Evolutionary conservation across 2,329 filamentous ascomycete genomes (phyloP), one percentile per base, ranked within the genome.

Genomic region (Davidsoniella australis): DNA sequence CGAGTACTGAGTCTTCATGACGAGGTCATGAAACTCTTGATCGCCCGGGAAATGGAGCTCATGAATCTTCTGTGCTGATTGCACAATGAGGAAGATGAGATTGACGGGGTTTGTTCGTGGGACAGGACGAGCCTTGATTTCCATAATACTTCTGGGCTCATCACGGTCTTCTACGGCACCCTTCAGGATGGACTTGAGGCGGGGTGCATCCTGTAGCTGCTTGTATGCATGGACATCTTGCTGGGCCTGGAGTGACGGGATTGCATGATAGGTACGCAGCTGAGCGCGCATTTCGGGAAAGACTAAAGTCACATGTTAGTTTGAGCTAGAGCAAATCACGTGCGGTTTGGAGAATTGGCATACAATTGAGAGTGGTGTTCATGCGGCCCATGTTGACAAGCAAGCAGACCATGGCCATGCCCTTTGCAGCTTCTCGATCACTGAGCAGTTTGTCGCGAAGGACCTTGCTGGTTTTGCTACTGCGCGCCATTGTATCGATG

Each of bases 231-330:
- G 89, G 9, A 87, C 82, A 58, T 96, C 91, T 65, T 95, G 87
- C 56, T 88, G 84, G 42, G 89, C 89, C 66, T 98, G 91, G 5
- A 98, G 72, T 1, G 87, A 95, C 12, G 91, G 91, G 56, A 98
- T 98, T 10, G 91, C 89, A 62, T 98, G 91, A 67, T 98, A 98
- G 36, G 91, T 98, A 62, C 91, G 82, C 29, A 98, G 72, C 61
- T 98, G 91, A 26, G 91, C 91, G 65, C 91, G 84, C 91, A 98
- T 98, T 64, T 98, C 91, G 18, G 91, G 91, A 62, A 98, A 98
- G 71, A 98, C 91, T 94, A 62, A 47, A 23, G 24, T 40, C 33
- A 48, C 26, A 29, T 41, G 46, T 42, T 41, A 48, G 46, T 14
- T 16, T 29, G 26, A 14, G 16, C 18, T 16, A 41, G 26, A 8